phyloP scores from a whole-genome alignment of 2,329 filamentous ascomycete genomes.

The Sodiomyces alkalinus region DNA sequence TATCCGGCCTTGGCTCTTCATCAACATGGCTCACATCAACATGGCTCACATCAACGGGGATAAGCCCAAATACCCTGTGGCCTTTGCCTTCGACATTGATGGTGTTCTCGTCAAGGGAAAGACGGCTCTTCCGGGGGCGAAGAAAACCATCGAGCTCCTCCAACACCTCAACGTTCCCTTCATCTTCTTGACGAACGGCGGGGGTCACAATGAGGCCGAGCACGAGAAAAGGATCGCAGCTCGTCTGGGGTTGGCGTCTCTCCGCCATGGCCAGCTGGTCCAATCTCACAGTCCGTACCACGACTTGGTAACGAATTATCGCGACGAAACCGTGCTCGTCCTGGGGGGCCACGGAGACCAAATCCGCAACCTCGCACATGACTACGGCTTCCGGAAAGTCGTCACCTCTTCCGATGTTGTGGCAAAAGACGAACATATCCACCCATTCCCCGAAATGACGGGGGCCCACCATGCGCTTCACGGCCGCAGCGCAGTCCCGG shows the following conservation, averaged over 20 bases:
- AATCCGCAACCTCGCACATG: conserved; percentile 13
- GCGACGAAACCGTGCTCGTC: conserved; percentile 35
- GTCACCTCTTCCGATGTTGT: conserved; percentile 20
- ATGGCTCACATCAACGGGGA: too few relatives aligned
- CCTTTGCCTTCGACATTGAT: conserved; percentile 37
- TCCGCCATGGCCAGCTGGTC: conserved; percentile 33
- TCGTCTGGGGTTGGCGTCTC: conserved; percentile 32
- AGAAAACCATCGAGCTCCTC: conserved; percentile 41
- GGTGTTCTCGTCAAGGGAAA: conserved; percentile 55
- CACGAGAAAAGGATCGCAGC: conserved; percentile 44
- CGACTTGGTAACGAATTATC: conserved; percentile 32
- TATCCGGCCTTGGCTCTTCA: too few relatives aligned
- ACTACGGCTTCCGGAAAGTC: conserved; percentile 20
- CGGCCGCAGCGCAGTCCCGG: conserved; percentile 18
- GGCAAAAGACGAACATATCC: conserved; percentile 9
- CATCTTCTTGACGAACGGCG: conserved; percentile 62
- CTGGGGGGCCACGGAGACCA: conserved; percentile 30
- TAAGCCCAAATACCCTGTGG: too few relatives aligned
- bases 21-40: too few relatives aligned
- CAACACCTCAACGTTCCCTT: conserved; percentile 49
- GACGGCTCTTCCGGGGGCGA: conserved; percentile 45
- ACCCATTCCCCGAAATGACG: conserved; percentile 22
- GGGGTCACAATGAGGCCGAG: conserved; percentile 49
- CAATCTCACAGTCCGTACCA: conserved; percentile 64
- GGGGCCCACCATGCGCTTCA: conserved; percentile 14